Percentiles rank a stretch among this genome's conserved stretches.
Conservation (phyloP, 768 basidiomycete species). For the Mycena belliarum region DNA sequence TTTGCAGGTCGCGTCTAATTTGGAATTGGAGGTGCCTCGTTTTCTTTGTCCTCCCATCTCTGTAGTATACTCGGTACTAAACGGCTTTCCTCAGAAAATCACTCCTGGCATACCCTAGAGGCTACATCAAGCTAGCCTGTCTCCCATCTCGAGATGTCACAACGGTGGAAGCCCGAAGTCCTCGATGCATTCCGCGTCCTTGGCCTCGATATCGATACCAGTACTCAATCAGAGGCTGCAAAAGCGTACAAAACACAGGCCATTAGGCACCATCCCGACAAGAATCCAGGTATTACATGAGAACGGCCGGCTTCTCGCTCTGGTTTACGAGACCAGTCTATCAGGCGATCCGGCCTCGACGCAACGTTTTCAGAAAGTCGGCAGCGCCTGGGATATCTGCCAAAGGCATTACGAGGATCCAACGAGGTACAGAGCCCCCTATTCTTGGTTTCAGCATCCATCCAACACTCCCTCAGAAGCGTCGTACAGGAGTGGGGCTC, state of each 20-base stretch:
- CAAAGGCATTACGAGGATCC: conserved; percentile 38
- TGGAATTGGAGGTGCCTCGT: neutral
- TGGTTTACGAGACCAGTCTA: too few relatives aligned
- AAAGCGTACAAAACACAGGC: conserved; percentile 18
- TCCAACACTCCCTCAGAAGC: conserved; percentile 4
- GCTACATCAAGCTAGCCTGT: too few relatives aligned
- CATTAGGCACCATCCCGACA: conserved; percentile 12
- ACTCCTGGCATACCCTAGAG: too few relatives aligned
- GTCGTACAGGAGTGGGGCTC: neutral
- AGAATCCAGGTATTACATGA: conserved; percentile 27
- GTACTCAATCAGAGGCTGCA: neutral
- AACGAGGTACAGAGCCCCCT: conserved; percentile 20
- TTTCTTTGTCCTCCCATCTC: conserved; percentile 8
- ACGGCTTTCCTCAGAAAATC: too few relatives aligned
- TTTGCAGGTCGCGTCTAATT: too few relatives aligned
- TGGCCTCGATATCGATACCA: neutral
- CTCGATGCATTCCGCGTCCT: conserved; percentile 9
- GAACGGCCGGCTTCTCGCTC: too few relatives aligned
- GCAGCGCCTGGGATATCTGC: conserved; percentile 37
- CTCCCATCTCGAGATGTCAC: neutral
- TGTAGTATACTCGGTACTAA: too few relatives aligned
- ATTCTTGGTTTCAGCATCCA: neutral
- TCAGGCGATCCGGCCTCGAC: conserved; percentile 34
- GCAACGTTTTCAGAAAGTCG: conserved; percentile 38
- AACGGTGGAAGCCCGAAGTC: conserved; percentile 2